Conservation (phyloP, 169 alveolate genomes). For the Amoebophrya sp. region DNA sequence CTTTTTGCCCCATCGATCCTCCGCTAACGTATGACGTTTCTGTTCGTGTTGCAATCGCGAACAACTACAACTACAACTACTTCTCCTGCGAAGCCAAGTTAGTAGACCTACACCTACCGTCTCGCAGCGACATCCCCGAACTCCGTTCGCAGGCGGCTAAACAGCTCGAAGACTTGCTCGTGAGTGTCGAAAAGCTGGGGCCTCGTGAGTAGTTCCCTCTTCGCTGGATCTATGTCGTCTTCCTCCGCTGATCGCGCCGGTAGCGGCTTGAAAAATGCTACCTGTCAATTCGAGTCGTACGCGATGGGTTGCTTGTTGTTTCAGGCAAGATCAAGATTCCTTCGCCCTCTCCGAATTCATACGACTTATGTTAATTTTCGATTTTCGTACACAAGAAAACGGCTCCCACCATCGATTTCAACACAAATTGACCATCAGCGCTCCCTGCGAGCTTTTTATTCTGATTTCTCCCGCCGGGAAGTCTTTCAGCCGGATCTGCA, state of each 20-base stretch:
- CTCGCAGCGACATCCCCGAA: background rate
- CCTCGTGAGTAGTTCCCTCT: background rate
- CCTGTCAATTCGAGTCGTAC: no score
- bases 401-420: no score
- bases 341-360: no score
- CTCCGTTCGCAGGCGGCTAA: background rate
- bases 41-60: no score
- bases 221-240: background rate
- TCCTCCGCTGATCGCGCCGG: background rate
- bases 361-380: no score
- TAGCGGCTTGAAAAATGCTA: background rate
- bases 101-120: background rate
- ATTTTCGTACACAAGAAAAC: no score
- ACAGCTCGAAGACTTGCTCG: background rate
- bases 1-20: no score
- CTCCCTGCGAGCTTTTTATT: background rate
- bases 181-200: background rate
- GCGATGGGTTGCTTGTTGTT: no score
- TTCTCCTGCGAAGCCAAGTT: no score
- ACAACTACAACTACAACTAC: no score
- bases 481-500: background rate
- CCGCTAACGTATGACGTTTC: no score
- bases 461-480: background rate
- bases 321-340: no score
- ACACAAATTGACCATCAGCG: background rate